Conservation (phyloP, 2,329 filamentous ascomycete species). For the Talaromyces funiculosus region DNA sequence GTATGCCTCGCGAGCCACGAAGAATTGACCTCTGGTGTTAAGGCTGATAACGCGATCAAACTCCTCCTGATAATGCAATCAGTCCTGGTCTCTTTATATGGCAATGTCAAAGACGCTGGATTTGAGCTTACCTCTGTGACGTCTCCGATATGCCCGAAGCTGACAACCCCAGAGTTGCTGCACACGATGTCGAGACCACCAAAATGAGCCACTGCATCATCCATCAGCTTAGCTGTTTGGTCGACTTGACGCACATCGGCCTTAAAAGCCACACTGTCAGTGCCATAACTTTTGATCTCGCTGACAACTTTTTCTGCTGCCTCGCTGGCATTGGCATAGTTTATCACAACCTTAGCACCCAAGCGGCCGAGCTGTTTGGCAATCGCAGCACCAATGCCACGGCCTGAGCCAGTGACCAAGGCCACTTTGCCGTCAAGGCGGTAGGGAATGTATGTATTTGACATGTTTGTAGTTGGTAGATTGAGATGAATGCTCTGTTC, state of each 20-base stretch:
- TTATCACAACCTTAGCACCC: conserved; percentile 27
- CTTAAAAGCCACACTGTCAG: conserved; percentile 45
- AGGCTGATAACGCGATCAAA: conserved; percentile 66
- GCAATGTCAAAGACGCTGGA: background rate
- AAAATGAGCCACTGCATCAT: conserved; percentile 20
- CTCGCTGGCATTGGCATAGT: conserved; percentile 52
- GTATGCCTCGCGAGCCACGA: conserved; percentile 69
- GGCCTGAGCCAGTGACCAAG: conserved; percentile 25
- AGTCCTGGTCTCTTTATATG: background rate
- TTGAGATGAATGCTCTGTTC: background rate
- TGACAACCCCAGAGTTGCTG: conserved; percentile 52
- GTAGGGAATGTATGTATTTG: background rate
- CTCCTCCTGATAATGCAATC: conserved; percentile 45
- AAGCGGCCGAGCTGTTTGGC: conserved; percentile 25
- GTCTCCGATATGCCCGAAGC: conserved; percentile 63
- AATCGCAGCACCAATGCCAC: conserved; percentile 27
- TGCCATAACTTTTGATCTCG: conserved; percentile 18
- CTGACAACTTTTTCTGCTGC: conserved; percentile 50
- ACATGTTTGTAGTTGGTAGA: background rate
- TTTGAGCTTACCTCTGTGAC: conserved; percentile 46
- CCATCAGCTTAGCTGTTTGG: conserved; percentile 26
- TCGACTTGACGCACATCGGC: conserved; percentile 33
- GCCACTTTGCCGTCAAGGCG: conserved; percentile 38
- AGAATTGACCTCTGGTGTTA: conserved; percentile 68
- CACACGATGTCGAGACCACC: conserved; percentile 23